These are phyloP conservation scores for Exophiala alcalophila DNA, from an alignment of 2,329 filamentous ascomycete species.

Conservation along the genomic window DNA sequence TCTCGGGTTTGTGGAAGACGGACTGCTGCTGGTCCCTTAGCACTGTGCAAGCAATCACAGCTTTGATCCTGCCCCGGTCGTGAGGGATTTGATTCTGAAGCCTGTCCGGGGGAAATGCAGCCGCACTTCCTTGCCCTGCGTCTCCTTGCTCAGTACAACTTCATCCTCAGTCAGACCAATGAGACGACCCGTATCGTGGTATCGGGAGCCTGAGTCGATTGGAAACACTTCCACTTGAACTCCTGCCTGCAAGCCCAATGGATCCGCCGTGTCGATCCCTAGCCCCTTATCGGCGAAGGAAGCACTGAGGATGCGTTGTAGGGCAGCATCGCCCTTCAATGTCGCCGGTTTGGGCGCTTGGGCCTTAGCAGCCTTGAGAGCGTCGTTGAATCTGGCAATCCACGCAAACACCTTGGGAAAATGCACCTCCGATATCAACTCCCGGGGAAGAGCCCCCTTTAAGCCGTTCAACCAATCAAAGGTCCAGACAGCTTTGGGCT, in stretches of 20 bases:
- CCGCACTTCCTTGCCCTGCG: constrained; percentile 45
- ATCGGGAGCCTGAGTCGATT: constrained; percentile 58
- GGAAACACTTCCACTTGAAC: constrained; percentile 59
- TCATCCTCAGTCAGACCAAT: constrained; percentile 53
- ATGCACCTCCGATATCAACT: constrained; percentile 49
- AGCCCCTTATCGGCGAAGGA: constrained; percentile 47
- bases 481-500: constrained; percentile 55
- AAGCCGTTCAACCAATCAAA: constrained; percentile 63
- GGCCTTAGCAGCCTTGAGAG: constrained; percentile 44
- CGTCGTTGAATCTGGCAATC: constrained; percentile 59
- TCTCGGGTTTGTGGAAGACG: constrained; percentile 5
- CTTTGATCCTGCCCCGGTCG: constrained; percentile 12
- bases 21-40: background rate
- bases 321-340: constrained; percentile 56
- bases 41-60: constrained; percentile 13
- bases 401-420: constrained; percentile 64
- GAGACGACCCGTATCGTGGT: constrained; percentile 58
- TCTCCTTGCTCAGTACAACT: constrained; percentile 56
- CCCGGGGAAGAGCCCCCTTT: constrained; percentile 53
- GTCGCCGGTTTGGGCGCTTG: constrained; percentile 41
- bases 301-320: constrained; percentile 46
- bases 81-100: constrained; percentile 31
- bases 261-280: constrained; percentile 51
- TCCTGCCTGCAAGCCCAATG: constrained; percentile 53
- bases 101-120: constrained; percentile 59